A percentile compares a stretch with the other conserved stretches of the same genome.
Conservation (phyloP, 2,329 filamentous ascomycete species). For the Stemphylium vesicarium region DNA sequence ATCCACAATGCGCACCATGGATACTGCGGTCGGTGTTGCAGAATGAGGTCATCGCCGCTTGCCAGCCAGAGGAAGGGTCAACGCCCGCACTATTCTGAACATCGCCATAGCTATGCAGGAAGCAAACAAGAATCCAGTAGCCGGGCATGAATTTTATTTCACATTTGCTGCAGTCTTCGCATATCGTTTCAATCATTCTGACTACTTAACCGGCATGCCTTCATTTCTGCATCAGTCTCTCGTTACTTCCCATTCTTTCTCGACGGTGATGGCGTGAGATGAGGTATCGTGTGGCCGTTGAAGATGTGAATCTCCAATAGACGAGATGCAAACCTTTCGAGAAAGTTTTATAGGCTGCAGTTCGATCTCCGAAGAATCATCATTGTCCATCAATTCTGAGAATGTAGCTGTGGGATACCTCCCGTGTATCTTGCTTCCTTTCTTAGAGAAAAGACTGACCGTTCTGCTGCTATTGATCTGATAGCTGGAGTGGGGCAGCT, state of each 20-base stretch:
- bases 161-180: no score
- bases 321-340: not conserved
- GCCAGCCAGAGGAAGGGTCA: no score
- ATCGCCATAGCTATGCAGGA: no score
- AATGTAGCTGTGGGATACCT: not conserved
- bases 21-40: no score
- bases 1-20: no score
- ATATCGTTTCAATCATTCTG: no score
- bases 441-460: constrained; percentile 8
- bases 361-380: constrained; percentile 10
- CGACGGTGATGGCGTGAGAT: not conserved
- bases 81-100: no score
- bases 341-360: not conserved
- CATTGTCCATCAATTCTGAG: constrained; percentile 1
- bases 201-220: no score
- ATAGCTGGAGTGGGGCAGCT: not conserved
- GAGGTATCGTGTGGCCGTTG: not conserved
- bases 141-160: no score
- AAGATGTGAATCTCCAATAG: not conserved
- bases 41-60: no score
- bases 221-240: not conserved
- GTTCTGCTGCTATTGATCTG: constrained; percentile 1
- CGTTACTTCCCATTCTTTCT: not conserved
- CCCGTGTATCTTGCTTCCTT: not conserved
- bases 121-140: no score